Evolutionary conservation across 306 rosid species (phyloP).

Genomic region (Quercus variabilis): DNA sequence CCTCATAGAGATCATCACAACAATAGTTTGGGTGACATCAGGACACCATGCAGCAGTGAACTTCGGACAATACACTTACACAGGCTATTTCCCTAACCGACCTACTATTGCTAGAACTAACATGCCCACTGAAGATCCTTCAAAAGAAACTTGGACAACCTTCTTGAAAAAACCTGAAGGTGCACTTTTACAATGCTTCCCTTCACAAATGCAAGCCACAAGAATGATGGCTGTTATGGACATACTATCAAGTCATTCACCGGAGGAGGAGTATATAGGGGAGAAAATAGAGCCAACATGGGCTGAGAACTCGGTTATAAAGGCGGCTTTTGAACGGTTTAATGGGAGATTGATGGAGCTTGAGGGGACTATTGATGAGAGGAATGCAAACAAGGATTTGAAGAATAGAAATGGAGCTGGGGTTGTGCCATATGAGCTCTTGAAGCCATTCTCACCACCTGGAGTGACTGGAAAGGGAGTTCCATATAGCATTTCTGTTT

Average conservation of each 20-base stretch:
- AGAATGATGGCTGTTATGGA: conserved; percentile 37
- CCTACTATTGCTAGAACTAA: conserved; percentile 30
- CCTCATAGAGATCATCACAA: conserved; percentile 26
- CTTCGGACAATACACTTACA: conserved; percentile 49
- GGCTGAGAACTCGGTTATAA: no score
- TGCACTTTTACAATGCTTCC: conserved; percentile 27
- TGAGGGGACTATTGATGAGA: no score
- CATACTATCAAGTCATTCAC: conserved; percentile 36
- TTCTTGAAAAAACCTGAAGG: conserved; percentile 34
- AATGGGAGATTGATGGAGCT: no score
- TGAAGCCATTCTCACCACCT: no score
- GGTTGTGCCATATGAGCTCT: no score
- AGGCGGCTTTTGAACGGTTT: no score
- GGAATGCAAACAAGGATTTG: no score
- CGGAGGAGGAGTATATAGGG: no score
- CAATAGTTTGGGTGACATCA: conserved; percentile 41
- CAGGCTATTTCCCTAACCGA: conserved; percentile 47
- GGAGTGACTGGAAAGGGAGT: no score
- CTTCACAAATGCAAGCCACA: conserved; percentile 44
- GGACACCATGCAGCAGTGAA: conserved; percentile 68
- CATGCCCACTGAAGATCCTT: conserved; percentile 40
- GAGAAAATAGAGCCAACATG: no score
- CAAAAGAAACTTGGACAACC: conserved; percentile 14
- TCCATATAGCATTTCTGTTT: no score
- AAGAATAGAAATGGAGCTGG: no score